phyloP scores from a whole-genome alignment of 805 yeast species.

The Candida verbasci region DNA sequence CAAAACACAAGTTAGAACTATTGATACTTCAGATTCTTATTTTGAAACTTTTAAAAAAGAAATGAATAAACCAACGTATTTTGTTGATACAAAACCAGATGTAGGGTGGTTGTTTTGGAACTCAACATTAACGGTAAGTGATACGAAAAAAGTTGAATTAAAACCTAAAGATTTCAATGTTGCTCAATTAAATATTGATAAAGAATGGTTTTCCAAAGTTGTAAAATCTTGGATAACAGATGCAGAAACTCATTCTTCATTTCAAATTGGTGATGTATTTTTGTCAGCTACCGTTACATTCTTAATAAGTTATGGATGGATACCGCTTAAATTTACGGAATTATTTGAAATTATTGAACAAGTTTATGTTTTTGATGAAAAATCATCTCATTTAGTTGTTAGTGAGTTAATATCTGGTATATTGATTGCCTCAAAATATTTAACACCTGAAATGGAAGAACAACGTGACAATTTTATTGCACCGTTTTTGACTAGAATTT shows the following conservation, averaged over 20 bases:
- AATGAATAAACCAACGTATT: conserved; percentile 49
- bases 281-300: conserved; percentile 48
- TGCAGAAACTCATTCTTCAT: conserved; percentile 63
- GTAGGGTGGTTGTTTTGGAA: conserved; percentile 81
- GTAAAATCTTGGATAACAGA: conserved; percentile 55
- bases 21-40: conserved; percentile 42
- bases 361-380: conserved; percentile 61
- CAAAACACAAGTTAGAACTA: conserved; percentile 23
- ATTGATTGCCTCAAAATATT: conserved; percentile 35
- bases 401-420: conserved; percentile 71
- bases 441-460: conserved; percentile 7
- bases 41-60: conserved; percentile 45
- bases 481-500: conserved; percentile 39
- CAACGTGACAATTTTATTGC: conserved; percentile 45
- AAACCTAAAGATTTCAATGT: conserved; percentile 38
- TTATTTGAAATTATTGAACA: conserved; percentile 46
- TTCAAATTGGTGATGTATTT: conserved; percentile 61
- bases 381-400: conserved; percentile 67
- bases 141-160: conserved; percentile 28
- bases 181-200: conserved; percentile 49
- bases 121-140: conserved; percentile 43
- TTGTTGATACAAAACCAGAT: conserved; percentile 51
- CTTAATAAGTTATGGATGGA: conserved; percentile 43
- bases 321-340: conserved; percentile 45
- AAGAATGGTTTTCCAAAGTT: conserved; percentile 55